Evolutionary conservation across 140 eudicot genomes (phyloP).

Genomic region (Anethum foeniculum): DNA sequence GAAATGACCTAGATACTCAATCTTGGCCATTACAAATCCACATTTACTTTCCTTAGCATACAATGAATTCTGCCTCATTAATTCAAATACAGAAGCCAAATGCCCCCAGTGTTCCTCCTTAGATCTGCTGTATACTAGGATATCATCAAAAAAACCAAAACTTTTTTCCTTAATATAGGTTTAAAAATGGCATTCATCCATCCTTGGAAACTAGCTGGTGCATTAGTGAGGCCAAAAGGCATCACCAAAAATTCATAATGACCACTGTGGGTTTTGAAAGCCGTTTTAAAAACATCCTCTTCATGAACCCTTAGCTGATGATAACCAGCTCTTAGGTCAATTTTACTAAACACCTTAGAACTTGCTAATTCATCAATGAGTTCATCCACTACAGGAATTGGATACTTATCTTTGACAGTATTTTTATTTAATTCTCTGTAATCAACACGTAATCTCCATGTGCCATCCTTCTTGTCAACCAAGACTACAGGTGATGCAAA

Average conservation of each 20-base stretch:
- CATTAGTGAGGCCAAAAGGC: not conserved
- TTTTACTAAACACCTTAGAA: not conserved
- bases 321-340: not conserved
- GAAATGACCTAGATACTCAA: not conserved
- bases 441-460: not conserved
- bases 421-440: not conserved
- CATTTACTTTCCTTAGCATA: not conserved
- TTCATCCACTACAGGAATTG: not conserved
- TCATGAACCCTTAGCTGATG: not conserved
- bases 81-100: not conserved
- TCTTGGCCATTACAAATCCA: not conserved
- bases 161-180: not conserved
- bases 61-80: not conserved
- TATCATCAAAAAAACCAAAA: too few relatives aligned
- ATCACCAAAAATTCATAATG: not conserved
- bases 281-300: not conserved
- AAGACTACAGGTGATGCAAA: not conserved
- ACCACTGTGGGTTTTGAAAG: not conserved
- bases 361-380: not conserved
- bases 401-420: not conserved
- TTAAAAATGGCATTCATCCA: not conserved
- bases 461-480: not conserved
- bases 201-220: not conserved
- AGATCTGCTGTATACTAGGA: not conserved
- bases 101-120: not conserved